Conservation (phyloP, 2,329 filamentous ascomycete species). For the Scorias spongiosa region DNA sequence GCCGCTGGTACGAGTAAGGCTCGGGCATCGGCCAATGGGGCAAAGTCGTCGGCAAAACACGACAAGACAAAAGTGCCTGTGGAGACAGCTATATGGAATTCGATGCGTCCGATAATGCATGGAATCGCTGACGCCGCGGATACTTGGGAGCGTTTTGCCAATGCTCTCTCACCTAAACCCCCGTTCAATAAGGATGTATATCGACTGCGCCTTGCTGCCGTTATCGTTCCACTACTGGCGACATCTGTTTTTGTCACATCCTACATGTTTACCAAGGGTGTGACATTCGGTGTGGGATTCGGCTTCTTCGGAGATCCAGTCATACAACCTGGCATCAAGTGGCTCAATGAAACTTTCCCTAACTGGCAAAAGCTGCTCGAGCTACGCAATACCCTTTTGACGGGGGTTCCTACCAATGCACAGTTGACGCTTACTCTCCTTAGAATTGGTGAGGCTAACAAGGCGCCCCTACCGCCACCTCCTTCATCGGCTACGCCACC, state of each 20-base stretch:
- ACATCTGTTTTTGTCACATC: conserved; percentile 31
- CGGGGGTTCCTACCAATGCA: conserved; percentile 72
- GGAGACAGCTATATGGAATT: conserved; percentile 60
- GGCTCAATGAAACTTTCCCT: conserved; percentile 47
- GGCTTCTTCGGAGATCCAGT: conserved; percentile 69
- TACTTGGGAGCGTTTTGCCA: conserved; percentile 48
- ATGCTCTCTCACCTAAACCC: conserved; percentile 35
- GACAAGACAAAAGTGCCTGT: conserved; percentile 71
- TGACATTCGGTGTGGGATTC: conserved; percentile 54
- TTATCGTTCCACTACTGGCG: conserved; percentile 29
- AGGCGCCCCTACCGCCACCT: conserved; percentile 55
- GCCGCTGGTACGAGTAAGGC: conserved; percentile 40
- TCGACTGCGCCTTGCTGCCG: conserved; percentile 29
- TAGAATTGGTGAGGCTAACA: conserved; percentile 67
- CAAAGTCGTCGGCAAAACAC: conserved; percentile 34
- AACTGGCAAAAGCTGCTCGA: conserved; percentile 64
- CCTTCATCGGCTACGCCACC: conserved; percentile 31
- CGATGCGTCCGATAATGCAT: conserved; percentile 60
- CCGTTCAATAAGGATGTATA: conserved; percentile 31
- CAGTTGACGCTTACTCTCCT: conserved; percentile 70
- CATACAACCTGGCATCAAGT: conserved; percentile 42
- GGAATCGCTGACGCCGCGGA: conserved; percentile 44
- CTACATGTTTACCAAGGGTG: conserved; percentile 44
- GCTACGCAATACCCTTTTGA: conserved; percentile 59
- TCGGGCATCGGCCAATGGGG: conserved; percentile 37